Conservation (phyloP, 176 grass and related monocot genomes). For the Oryza punctata region DNA sequence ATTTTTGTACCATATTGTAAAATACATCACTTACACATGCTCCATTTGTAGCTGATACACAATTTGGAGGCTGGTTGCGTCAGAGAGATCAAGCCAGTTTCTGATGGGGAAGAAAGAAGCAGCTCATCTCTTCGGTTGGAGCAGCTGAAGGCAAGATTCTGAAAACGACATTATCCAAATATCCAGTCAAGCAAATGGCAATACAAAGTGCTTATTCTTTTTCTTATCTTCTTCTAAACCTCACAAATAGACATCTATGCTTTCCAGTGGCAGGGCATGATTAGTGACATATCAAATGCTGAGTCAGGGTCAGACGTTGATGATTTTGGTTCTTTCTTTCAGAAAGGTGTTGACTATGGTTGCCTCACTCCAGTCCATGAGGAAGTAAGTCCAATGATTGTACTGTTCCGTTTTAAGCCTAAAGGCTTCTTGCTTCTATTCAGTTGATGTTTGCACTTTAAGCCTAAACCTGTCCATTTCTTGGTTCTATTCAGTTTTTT, state of each 20-base stretch:
- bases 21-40: conserved; percentile 21
- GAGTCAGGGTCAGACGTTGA: conserved; percentile 80
- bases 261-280: conserved; percentile 59
- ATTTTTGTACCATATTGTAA: background rate
- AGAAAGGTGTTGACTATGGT: conserved; percentile 45
- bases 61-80: conserved; percentile 58
- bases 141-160: conserved; percentile 58
- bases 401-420: background rate
- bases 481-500: conserved; percentile 9
- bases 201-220: background rate
- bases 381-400: conserved; percentile 49
- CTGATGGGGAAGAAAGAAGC: conserved; percentile 59
- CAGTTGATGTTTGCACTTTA: background rate
- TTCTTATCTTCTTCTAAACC: conserved; percentile 20
- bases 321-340: conserved; percentile 51
- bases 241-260: background rate
- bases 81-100: conserved; percentile 57
- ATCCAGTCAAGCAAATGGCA: background rate
- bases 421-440: background rate
- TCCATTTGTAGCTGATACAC: conserved; percentile 56
- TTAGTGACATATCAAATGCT: conserved; percentile 58
- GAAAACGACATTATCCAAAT: conserved; percentile 16
- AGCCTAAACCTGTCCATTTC: no score
- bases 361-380: conserved; percentile 68
- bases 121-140: conserved; percentile 34